phyloP scores from a whole-genome alignment of 306 rosid genomes.

The Cicer bijugum region DNA sequence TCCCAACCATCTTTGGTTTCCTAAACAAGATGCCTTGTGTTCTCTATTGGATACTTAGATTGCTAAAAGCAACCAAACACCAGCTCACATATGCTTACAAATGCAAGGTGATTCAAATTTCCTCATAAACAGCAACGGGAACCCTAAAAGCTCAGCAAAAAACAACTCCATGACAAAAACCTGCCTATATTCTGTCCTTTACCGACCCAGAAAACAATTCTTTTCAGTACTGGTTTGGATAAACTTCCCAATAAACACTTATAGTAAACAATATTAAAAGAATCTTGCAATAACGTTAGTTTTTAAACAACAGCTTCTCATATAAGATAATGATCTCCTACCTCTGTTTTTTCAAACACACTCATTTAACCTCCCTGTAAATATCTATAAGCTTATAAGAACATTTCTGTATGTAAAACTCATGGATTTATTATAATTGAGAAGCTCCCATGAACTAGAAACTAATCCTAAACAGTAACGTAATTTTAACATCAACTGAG shows the following conservation, averaged over 20 bases:
- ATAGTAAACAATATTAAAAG: not conserved
- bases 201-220: not conserved
- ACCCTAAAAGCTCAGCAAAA: not conserved
- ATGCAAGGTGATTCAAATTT: conserved; percentile 4
- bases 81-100: not conserved
- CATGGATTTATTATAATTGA: not conserved
- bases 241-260: conserved; percentile 5
- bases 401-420: not conserved
- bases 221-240: not conserved
- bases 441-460: not conserved
- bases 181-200: not conserved
- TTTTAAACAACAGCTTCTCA: not conserved
- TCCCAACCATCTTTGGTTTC: conserved; percentile 12
- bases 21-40: not conserved
- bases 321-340: not conserved
- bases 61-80: conserved; percentile 3
- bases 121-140: conserved; percentile 1
- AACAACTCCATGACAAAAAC: not conserved
- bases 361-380: not conserved
- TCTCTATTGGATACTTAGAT: not conserved
- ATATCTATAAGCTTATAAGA: not conserved
- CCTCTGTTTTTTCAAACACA: not conserved
- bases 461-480: not conserved
- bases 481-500: no score
- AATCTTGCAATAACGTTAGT: not conserved